phyloP scores from a whole-genome alignment of 139 green algal genomes.

The Eudorina sp. region DNA sequence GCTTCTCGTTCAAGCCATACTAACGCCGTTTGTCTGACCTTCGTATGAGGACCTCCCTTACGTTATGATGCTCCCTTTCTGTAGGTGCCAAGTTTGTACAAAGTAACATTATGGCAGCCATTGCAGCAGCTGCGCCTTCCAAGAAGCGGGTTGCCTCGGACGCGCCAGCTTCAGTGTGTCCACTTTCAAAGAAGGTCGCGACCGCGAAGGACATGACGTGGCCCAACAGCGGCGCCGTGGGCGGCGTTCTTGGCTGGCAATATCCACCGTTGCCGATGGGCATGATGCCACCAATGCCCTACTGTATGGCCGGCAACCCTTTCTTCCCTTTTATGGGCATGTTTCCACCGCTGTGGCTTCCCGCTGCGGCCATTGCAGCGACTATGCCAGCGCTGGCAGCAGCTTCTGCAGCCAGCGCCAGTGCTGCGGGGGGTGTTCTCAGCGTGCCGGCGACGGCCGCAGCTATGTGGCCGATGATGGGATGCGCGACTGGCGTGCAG shows the following conservation, averaged over 20 bases:
- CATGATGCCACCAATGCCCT: slow-evolving; percentile 37
- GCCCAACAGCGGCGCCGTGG: neutral
- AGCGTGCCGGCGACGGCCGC: neutral
- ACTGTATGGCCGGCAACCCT: slow-evolving; percentile 16
- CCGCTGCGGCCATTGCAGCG: neutral
- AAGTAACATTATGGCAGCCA: neutral
- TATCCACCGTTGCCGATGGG: slow-evolving; percentile 46
- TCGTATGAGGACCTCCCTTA: neutral
- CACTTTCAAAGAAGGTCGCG: slow-evolving; percentile 10
- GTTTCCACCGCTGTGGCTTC: slow-evolving; percentile 42
- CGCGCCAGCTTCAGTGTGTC: neutral
- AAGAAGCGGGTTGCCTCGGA: neutral
- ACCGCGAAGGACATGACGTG: slow-evolving; percentile 9
- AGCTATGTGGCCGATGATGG: slow-evolving; percentile 27
- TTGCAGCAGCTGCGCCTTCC: neutral
- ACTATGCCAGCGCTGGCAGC: slow-evolving; percentile 1
- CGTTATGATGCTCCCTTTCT: neutral
- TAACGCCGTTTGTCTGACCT: no score
- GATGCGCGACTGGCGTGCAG: neutral
- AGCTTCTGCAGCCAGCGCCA: neutral
- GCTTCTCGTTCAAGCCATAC: no score
- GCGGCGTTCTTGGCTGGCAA: slow-evolving; percentile 13
- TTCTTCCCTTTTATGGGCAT: slow-evolving; percentile 49
- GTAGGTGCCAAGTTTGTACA: neutral
- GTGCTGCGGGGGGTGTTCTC: no score